Conservation (phyloP, 495 filamentous ascomycete genomes). For the Aspergillus funiculosus region DNA sequence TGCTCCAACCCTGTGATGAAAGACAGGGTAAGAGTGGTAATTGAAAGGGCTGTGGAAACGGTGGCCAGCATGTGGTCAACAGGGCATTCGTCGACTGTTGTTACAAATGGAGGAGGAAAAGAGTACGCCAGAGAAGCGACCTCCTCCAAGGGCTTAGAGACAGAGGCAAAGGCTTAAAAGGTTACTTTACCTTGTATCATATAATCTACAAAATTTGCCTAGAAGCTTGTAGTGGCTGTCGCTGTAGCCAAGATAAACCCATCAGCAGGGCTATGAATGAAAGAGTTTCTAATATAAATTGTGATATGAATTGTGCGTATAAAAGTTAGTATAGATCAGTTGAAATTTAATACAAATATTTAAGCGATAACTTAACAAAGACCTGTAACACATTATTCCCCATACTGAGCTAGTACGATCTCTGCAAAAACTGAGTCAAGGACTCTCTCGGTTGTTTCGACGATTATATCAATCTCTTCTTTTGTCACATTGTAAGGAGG, state of each 20-base stretch:
- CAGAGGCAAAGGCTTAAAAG: constrained; percentile 28
- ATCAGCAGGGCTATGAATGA: too few species aligned
- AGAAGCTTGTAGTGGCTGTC: too few species aligned
- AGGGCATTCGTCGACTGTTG: constrained; percentile 19
- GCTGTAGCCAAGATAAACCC: too few species aligned
- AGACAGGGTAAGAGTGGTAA: constrained; percentile 78
- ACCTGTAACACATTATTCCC: too few species aligned
- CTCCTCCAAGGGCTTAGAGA: constrained; percentile 22
- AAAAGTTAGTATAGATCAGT: too few species aligned
- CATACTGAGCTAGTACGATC: too few species aligned
- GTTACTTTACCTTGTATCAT: not conserved
- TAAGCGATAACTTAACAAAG: too few species aligned
- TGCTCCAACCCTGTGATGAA: constrained; percentile 65
- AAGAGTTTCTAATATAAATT: too few species aligned
- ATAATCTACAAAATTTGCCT: too few species aligned
- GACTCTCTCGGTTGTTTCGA: constrained; percentile 36
- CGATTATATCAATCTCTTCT: constrained; percentile 58
- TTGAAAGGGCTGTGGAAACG: constrained; percentile 88
- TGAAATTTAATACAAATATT: too few species aligned
- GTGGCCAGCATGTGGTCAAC: constrained; percentile 67
- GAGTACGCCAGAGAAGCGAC: constrained; percentile 14
- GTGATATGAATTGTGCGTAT: too few species aligned
- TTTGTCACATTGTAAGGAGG: constrained; percentile 65
- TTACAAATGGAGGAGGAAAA: constrained; percentile 18
- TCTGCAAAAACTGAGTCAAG: constrained; percentile 31